These are phyloP conservation scores for Gymnopus androsaceus DNA, from an alignment of 1,284 basidiomycete species.

Conservation along the genomic window DNA sequence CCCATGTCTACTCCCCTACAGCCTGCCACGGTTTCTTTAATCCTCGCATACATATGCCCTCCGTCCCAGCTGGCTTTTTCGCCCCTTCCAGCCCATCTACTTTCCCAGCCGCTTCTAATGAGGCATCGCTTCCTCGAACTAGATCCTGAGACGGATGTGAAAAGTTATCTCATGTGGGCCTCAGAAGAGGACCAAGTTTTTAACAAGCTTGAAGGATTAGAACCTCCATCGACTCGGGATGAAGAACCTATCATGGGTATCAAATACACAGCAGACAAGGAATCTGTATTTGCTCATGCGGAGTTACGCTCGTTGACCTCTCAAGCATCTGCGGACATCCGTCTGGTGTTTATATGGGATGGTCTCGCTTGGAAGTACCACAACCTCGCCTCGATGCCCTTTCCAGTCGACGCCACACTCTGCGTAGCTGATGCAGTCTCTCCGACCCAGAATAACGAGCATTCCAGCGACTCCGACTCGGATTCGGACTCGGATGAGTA, in stretches of 20 bases:
- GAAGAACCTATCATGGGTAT: constrained; percentile 33
- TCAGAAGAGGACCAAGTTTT: constrained; percentile 37
- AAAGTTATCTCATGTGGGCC: constrained; percentile 69
- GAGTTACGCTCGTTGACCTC: constrained; percentile 40
- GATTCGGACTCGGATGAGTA: constrained; percentile 51
- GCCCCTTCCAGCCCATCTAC: constrained; percentile 58
- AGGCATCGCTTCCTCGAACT: constrained; percentile 68
- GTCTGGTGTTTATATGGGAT: constrained; percentile 73
- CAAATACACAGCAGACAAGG: constrained; percentile 60
- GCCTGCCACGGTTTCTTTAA: constrained; percentile 41
- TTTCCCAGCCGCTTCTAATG: constrained; percentile 61
- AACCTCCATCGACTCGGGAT: constrained; percentile 40
- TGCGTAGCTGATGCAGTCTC: constrained; percentile 28
- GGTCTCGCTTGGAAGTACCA: constrained; percentile 69
- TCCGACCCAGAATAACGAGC: constrained; percentile 22
- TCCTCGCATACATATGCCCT: constrained; percentile 63
- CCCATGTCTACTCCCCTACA: constrained; percentile 34
- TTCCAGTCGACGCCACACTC: constrained; percentile 55
- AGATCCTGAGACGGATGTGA: constrained; percentile 41
- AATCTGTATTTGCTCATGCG: constrained; percentile 63
- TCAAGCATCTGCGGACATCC: constrained; percentile 39
- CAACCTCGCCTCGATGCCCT: constrained; percentile 70
- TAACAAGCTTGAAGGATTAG: constrained; percentile 39
- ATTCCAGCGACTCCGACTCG: not conserved
- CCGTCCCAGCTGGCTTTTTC: constrained; percentile 43